Percentiles rank a stretch among this genome's conserved stretches.
Conservation (phyloP, 1,139 yeast species). For the Sugiyamaella paludigena region DNA sequence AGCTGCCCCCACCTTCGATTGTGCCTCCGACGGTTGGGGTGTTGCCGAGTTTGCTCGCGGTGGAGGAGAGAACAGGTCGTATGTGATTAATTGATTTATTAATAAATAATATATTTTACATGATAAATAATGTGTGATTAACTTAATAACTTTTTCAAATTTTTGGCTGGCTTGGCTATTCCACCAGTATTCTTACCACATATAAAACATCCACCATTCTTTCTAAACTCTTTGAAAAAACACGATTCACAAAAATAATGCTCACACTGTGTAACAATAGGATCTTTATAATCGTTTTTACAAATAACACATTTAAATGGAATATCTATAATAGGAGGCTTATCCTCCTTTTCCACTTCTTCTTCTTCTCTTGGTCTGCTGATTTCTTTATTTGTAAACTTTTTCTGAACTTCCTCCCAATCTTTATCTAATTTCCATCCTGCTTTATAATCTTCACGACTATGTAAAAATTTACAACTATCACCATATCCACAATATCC, state of each 20-base stretch:
- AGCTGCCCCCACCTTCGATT: too few relatives aligned
- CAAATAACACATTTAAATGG: slow-evolving; percentile 71
- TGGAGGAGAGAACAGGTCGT: too few relatives aligned
- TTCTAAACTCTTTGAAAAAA: slow-evolving; percentile 51
- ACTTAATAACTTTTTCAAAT: slow-evolving; percentile 18
- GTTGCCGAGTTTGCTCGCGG: too few relatives aligned
- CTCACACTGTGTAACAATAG: slow-evolving; percentile 61
- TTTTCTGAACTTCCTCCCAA: slow-evolving; percentile 53
- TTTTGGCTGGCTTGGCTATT: slow-evolving; percentile 28
- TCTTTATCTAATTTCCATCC: slow-evolving; percentile 69
- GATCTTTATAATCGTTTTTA: slow-evolving; percentile 52
- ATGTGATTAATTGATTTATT: too few relatives aligned
- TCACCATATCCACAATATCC: slow-evolving; percentile 99
- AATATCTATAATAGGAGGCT: slow-evolving; percentile 29
- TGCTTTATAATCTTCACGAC: slow-evolving; percentile 79
- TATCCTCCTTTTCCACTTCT: slow-evolving; percentile 19
- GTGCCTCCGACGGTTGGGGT: too few relatives aligned
- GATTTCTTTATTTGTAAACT: slow-evolving; percentile 14
- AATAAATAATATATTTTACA: too few relatives aligned
- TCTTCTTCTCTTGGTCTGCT: slow-evolving; percentile 5
- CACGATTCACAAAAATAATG: slow-evolving; percentile 70
- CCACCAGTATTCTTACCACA: slow-evolving; percentile 44
- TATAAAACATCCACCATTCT: slow-evolving; percentile 51
- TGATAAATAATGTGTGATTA: neutral
- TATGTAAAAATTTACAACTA: slow-evolving; percentile 92